Percentiles rank a stretch among this genome's conserved stretches.
Conservation (phyloP, 2,329 filamentous ascomycete genomes). For the Penicillium sp. region DNA sequence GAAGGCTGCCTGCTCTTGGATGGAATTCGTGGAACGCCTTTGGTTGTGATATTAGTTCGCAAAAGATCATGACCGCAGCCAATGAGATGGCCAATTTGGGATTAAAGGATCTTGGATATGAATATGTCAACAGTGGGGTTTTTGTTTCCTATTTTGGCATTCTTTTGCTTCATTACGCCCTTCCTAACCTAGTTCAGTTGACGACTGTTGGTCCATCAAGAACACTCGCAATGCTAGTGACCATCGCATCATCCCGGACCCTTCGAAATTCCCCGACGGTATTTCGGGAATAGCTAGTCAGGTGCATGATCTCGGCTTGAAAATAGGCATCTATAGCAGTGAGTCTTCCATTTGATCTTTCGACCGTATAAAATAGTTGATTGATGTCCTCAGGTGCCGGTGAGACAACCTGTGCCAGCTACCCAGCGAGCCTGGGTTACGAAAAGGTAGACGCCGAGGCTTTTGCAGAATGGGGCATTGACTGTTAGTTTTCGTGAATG, state of each 20-base stretch:
- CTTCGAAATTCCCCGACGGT: constrained; percentile 61
- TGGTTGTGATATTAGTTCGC: constrained; percentile 53
- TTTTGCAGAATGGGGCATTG: constrained; percentile 63
- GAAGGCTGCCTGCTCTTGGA: constrained; percentile 41
- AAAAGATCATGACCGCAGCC: constrained; percentile 52
- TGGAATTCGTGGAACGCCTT: constrained; percentile 55
- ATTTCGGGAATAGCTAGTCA: constrained; percentile 59
- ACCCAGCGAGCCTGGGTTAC: constrained; percentile 60
- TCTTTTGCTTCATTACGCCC: neutral
- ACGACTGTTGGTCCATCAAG: constrained; percentile 65
- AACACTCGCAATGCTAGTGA: constrained; percentile 47
- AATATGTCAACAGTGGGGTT: constrained; percentile 49
- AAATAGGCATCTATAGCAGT: constrained; percentile 67
- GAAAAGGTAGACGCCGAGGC: constrained; percentile 63
- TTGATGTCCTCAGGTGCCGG: constrained; percentile 31
- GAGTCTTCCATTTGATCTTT: neutral
- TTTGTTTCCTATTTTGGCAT: too few relatives aligned
- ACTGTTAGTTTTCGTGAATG: constrained; percentile 42
- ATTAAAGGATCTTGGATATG: constrained; percentile 54
- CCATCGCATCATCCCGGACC: constrained; percentile 52
- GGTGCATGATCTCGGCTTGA: constrained; percentile 62
- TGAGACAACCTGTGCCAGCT: constrained; percentile 58
- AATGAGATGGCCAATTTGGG: constrained; percentile 51
- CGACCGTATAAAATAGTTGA: neutral
- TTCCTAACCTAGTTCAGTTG: constrained; percentile 40